phyloP scores from a whole-genome alignment of 208 protist species.

The Leishmania guyanensis region DNA sequence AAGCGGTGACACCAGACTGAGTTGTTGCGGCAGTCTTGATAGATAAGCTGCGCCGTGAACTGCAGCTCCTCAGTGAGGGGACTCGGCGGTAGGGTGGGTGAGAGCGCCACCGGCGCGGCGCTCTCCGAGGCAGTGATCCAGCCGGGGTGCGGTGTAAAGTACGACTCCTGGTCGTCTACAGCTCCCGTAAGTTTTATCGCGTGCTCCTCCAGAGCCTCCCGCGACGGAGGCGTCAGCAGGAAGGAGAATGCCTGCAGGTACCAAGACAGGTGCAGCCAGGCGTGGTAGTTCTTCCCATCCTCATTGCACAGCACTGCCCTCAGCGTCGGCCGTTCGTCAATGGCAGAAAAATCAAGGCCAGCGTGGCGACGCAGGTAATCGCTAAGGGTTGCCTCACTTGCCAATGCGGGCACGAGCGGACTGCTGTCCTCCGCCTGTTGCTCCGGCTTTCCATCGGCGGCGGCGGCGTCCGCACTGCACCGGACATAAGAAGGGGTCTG shows the following conservation, averaged over 20 bases:
- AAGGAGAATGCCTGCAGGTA: constrained; percentile 72
- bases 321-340: constrained; percentile 64
- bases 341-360: constrained; percentile 46
- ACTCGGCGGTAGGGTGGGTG: constrained; percentile 35
- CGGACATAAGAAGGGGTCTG: constrained; percentile 9
- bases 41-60: constrained; percentile 57
- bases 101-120: neutral
- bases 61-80: constrained; percentile 51
- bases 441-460: neutral
- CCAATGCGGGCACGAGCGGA: neutral
- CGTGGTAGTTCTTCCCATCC: constrained; percentile 88
- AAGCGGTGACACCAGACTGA: constrained; percentile 86
- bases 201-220: constrained; percentile 9
- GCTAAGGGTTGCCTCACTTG: constrained; percentile 16
- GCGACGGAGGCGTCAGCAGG: constrained; percentile 44
- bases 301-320: constrained; percentile 37
- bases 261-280: constrained; percentile 78
- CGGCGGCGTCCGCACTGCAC: neutral
- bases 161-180: neutral
- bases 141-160: constrained; percentile 17
- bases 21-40: constrained; percentile 76
- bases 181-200: neutral
- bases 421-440: neutral
- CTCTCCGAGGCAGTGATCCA: constrained; percentile 19
- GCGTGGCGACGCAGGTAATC: constrained; percentile 36